Evolutionary conservation across 164 flowering plant species (phyloP), one percentile per base, ranked within the genome.

Genomic region (Saururus chinensis): DNA sequence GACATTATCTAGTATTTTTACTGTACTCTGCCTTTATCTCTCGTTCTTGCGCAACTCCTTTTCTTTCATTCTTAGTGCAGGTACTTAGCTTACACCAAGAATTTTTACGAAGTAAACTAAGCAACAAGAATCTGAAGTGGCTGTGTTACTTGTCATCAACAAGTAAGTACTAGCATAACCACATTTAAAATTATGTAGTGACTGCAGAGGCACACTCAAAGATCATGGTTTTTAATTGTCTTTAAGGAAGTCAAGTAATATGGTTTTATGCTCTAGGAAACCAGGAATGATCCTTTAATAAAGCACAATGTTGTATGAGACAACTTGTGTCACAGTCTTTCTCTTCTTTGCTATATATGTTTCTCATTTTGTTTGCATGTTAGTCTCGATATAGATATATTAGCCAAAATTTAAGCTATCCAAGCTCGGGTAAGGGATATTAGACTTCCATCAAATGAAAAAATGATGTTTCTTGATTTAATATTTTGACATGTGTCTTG

Each of bases 111-210:
- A 77, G 69, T 21, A 61, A 42, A 54, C 64, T 84, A 30, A 51
- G 51, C 66, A 72, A 63, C 68, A 89, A 89, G 48, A 77, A 83
- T 62, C 80, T 90, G 59, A 76, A 61, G 56, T 93, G 98, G 98
- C 71, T 89, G 7, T 53, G 90, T 61, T 93, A 93, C 73, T 74
- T 93, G 59, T 93, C 98, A 58, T 81, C 98, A 57, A 92, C 97
- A 19, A 78, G 98, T 92, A 82, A 48, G 83, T 45, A 45, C 49
- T 45, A 45, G 17, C 14, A 12, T 45, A 45, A 12, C n/a, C 37
- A 30, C 37, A 2, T 30, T 30, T 30, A 30, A 30, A 30, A 2
- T 30, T 30, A 21, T 65, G 45, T 21, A 19, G 13, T 51, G 17
- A 3, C 9, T 52, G 40, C 23, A 23, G 58, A 55, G 26, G 26